Percentiles rank a stretch among this genome's conserved stretches.
Evolutionary conservation across 1,284 basidiomycete genomes (phyloP).

Genomic region (Heterobasidion irregulare): DNA sequence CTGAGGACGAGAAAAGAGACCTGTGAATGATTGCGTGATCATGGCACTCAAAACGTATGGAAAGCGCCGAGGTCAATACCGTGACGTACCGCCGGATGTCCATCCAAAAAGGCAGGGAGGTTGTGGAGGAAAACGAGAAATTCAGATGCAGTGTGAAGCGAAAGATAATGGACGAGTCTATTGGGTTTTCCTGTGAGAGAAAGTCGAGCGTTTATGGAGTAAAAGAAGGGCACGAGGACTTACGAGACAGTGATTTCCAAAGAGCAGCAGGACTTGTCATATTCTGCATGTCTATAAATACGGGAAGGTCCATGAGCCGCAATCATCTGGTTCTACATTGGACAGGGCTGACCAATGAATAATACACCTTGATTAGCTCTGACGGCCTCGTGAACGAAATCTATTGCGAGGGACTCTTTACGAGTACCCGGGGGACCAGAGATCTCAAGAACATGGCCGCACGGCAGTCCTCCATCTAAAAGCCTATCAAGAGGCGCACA

Average conservation of each 20-base stretch:
- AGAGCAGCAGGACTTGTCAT: conserved; percentile 46
- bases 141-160: conserved; percentile 40
- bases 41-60: background rate
- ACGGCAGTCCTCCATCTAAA: conserved; percentile 50
- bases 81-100: conserved; percentile 35
- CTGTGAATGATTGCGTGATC: conserved; percentile 22
- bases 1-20: conserved; percentile 53
- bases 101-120: conserved; percentile 35
- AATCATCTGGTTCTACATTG: too few relatives aligned
- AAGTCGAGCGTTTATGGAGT: background rate
- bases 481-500: conserved; percentile 45
- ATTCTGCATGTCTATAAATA: conserved; percentile 52
- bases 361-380: conserved; percentile 40
- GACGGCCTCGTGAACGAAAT: conserved; percentile 39
- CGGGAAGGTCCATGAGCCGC: too few relatives aligned
- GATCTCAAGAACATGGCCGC: conserved; percentile 58
- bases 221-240: background rate
- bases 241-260: conserved; percentile 28
- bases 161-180: conserved; percentile 34
- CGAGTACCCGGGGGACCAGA: conserved; percentile 66
- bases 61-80: background rate
- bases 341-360: conserved; percentile 45
- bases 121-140: conserved; percentile 52
- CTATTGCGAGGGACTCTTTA: conserved; percentile 46
- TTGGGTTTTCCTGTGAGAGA: background rate